Evolutionary conservation across 1,139 yeast genomes (phyloP).

Genomic region (Protomyces macrosporus): DNA sequence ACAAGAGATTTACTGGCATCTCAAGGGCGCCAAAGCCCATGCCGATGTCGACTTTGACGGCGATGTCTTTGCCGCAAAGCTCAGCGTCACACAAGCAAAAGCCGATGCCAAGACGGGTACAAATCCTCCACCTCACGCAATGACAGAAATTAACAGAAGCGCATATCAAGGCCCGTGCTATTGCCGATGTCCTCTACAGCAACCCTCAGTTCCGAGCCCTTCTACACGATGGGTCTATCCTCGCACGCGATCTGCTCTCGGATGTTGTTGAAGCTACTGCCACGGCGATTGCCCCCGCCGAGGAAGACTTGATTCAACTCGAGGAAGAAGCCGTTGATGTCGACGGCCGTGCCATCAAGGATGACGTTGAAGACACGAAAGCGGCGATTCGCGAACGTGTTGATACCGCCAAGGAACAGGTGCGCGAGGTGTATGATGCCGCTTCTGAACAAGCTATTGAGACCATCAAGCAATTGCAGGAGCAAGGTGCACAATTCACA

Average conservation of each 20-base stretch:
- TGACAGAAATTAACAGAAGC: not conserved
- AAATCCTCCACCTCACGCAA: not conserved
- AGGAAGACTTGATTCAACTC: slow-evolving; percentile 15
- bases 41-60: slow-evolving; percentile 11
- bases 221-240: slow-evolving; percentile 19
- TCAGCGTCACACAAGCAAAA: slow-evolving; percentile 15
- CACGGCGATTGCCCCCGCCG: slow-evolving; percentile 20
- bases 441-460: slow-evolving; percentile 15
- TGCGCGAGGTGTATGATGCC: slow-evolving; percentile 8
- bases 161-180: slow-evolving; percentile 6
- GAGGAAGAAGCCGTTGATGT: slow-evolving; percentile 21
- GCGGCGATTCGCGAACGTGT: not conserved
- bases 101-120: slow-evolving; percentile 21
- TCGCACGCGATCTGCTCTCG: slow-evolving; percentile 24
- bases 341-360: slow-evolving; percentile 22
- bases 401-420: slow-evolving; percentile 10
- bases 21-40: slow-evolving; percentile 1
- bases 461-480: slow-evolving; percentile 1
- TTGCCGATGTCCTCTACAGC: slow-evolving; percentile 22
- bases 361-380: slow-evolving; percentile 21
- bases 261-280: slow-evolving; percentile 24
- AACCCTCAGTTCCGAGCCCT: slow-evolving; percentile 25
- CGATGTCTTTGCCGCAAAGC: slow-evolving; percentile 7
- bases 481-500: slow-evolving; percentile 4
- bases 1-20: slow-evolving; percentile 23